These are phyloP conservation scores for Somion occarium DNA, from an alignment of 1,284 basidiomycete species.

Conservation along the genomic window DNA sequence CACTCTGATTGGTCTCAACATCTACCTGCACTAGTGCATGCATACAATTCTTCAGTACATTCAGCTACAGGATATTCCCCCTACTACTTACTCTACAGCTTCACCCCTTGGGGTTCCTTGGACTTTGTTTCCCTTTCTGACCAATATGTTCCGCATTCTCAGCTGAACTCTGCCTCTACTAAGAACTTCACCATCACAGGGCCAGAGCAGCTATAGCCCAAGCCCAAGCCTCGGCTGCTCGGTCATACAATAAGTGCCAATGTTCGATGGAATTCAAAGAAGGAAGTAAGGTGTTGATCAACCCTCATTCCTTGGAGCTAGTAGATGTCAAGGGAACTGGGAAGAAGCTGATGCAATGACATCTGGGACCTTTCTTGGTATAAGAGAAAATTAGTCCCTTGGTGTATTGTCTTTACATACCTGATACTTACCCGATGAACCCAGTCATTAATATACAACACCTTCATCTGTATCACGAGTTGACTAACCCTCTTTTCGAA, in stretches of 20 bases:
- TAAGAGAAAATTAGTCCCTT: conserved; percentile 22
- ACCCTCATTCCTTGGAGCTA: conserved; percentile 26
- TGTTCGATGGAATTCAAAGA: conserved; percentile 15
- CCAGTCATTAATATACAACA: conserved; percentile 29
- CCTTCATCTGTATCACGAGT: conserved; percentile 17
- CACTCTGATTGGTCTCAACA: conserved; percentile 8
- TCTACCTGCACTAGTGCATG: conserved; percentile 6
- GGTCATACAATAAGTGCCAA: conserved; percentile 17
- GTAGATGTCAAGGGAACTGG: conserved; percentile 24
- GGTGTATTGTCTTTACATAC: conserved; percentile 26
- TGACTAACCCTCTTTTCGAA: too few species aligned
- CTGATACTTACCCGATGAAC: conserved; percentile 22
- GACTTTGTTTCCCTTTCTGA: background rate
- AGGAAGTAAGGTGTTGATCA: conserved; percentile 27
- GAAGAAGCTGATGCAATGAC: conserved; percentile 25
- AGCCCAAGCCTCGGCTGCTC: background rate
- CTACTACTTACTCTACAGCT: conserved; percentile 7
- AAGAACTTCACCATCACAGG: background rate
- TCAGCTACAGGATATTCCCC: conserved; percentile 10
- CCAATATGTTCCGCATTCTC: background rate
- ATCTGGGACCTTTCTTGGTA: conserved; percentile 31
- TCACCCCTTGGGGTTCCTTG: background rate
- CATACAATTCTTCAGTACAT: conserved; percentile 12
- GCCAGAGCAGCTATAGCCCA: background rate
- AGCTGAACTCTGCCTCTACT: background rate